Conservation (phyloP, 768 basidiomycete species). For the Mycena venus region DNA sequence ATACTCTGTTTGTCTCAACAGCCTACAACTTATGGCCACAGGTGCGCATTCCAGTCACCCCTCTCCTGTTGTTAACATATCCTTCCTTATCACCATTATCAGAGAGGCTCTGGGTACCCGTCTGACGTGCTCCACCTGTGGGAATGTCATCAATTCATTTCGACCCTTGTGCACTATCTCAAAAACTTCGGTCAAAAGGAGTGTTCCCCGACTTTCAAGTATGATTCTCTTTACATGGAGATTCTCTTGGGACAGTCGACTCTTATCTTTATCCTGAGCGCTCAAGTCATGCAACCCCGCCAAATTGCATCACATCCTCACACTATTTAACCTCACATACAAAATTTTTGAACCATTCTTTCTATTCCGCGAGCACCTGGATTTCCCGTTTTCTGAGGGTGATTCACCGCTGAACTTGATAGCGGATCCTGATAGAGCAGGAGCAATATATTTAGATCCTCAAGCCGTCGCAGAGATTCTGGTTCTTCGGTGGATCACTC, state of each 20-base stretch:
- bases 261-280: background rate
- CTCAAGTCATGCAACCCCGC: background rate
- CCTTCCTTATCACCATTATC: too few relatives aligned
- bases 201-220: background rate
- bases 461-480: background rate
- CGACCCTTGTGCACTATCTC: background rate
- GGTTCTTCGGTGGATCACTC: background rate
- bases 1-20: background rate
- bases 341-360: slow-evolving; percentile 5
- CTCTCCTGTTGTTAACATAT: background rate
- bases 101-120: background rate
- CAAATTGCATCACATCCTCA: background rate
- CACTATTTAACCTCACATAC: background rate
- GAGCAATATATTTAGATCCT: background rate
- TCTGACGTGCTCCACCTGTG: background rate
- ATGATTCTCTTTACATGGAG: background rate
- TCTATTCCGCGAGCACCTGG: background rate
- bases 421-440: slow-evolving; percentile 4
- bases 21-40: background rate
- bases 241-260: background rate
- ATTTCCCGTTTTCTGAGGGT: background rate
- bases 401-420: too few relatives aligned
- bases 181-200: background rate
- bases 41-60: too few relatives aligned
- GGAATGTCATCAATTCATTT: background rate